Base-by-base conservation (phyloP, 768 basidiomycete genomes). In the Pleurotus pulmonarius region DNA sequence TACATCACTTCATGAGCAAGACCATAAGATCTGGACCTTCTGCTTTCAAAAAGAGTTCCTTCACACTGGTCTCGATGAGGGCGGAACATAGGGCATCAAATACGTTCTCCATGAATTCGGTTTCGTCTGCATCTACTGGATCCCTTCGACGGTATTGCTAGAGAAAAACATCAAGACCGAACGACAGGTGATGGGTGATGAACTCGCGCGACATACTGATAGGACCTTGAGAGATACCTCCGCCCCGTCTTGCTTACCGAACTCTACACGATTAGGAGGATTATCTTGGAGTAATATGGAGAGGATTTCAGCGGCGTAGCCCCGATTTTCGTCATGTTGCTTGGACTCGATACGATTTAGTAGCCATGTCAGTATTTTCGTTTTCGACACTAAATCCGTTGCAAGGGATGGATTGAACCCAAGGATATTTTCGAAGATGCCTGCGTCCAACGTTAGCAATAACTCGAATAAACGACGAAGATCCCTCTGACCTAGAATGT, bases 21-120 rank as follows among this genome's bases (percentile, higher is more conserved):
- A 97, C 82, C 94, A 98, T 98, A 34, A 99, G 80, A 64, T 99
- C 97, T 12, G 94, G 85, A 1, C 97, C 97, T 69, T 99, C 97
- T 16, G 87, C 87, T 8, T 86, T 83, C n/a, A 94, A 73, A 72
- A 99, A 98, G 3, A 85, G 71, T 15, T 79, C 69, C 70, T 98
- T 98, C 67, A 89, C 83, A 46, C 85, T 76, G 12, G 86, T 76
- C 69, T 96, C 94, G 34, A 77, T 82, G 20, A 98, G 76, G 0
- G 87, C 81, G 0, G 94, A 95, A 67, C 97, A 98, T 20, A 99
- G 70, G 0, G 86, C 71, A 67, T 98, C 92, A 66, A 98, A 98
- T 3, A 93, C 65, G 69, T 99, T 98, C 68, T 98, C 97, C 94
- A 98, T 95, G 70, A 94, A 98, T 69, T 99, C 97, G 4, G 85